A percentile compares a stretch with the other conserved stretches of the same genome.
Evolutionary conservation across 768 basidiomycete genomes (phyloP).

Genomic region (Pulveroboletus sp.): DNA sequence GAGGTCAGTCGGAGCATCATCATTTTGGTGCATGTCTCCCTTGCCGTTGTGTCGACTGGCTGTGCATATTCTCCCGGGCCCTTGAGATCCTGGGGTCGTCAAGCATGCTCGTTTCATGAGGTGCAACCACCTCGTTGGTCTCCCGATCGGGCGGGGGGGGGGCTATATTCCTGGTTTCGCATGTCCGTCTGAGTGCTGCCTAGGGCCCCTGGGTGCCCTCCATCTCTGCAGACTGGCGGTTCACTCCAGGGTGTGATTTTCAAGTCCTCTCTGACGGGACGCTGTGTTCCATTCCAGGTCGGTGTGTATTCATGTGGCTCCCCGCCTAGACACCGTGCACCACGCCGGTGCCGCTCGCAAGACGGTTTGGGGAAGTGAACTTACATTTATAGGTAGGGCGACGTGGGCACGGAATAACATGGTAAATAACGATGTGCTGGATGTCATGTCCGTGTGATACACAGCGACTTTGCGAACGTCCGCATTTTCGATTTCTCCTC

Average conservation of each 20-base stretch:
- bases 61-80: constrained; percentile 24
- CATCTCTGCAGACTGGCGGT: background rate
- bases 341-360: constrained; percentile 22
- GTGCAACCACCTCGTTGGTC: constrained; percentile 12
- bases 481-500: constrained; percentile 1
- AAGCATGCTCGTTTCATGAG: constrained; percentile 16
- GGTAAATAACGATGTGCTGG: constrained; percentile 7
- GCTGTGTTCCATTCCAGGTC: background rate
- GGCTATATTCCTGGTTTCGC: background rate
- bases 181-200: background rate
- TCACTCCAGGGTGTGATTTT: background rate
- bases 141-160: background rate
- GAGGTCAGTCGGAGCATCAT: constrained; percentile 6
- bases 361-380: constrained; percentile 15
- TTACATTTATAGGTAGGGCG: constrained; percentile 14
- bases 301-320: constrained; percentile 1
- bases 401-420: constrained; percentile 7
- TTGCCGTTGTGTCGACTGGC: constrained; percentile 14
- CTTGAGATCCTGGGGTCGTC: constrained; percentile 9
- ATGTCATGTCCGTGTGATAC: constrained; percentile 27
- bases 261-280: constrained; percentile 5
- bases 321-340: background rate
- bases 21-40: background rate
- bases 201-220: background rate
- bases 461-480: constrained; percentile 5